Conservation (phyloP, 495 filamentous ascomycete species). For the Saxophila tyrrhenica region DNA sequence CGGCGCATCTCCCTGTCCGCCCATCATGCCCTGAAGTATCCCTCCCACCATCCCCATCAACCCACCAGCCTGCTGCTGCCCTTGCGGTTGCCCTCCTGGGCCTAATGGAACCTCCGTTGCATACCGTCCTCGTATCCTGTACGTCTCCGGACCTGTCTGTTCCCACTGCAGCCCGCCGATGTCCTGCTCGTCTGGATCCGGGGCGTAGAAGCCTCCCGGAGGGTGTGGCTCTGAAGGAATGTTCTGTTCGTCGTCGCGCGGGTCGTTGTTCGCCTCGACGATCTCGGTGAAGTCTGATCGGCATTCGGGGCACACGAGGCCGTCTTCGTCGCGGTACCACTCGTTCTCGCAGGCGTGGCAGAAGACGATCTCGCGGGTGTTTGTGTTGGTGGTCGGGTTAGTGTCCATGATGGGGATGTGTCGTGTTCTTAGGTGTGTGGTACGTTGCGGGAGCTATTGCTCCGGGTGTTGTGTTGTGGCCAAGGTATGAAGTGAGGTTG, state of each 20-base stretch:
- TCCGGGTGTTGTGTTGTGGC: neutral
- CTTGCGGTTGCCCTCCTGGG: neutral
- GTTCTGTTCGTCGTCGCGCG: conserved; percentile 21
- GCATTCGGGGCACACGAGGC: conserved; percentile 66
- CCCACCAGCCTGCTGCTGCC: neutral
- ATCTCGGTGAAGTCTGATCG: conserved; percentile 73
- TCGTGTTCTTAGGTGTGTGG: neutral
- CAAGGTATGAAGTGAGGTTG: neutral
- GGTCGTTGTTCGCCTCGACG: conserved; percentile 33
- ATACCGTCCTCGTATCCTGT: neutral
- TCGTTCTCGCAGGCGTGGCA: conserved; percentile 73
- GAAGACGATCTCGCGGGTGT: conserved; percentile 50
- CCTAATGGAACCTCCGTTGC: conserved; percentile 1
- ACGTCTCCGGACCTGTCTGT: conserved; percentile 13
- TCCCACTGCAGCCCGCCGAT: conserved; percentile 29
- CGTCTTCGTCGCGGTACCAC: conserved; percentile 60
- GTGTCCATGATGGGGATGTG: neutral
- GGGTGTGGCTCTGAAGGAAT: conserved; percentile 11
- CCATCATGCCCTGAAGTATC: neutral
- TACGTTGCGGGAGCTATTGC: neutral
- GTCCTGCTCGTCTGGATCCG: conserved; percentile 34
- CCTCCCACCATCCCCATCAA: conserved; percentile 2
- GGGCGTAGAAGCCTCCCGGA: conserved; percentile 27
- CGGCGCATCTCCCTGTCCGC: neutral
- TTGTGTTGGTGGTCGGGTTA: neutral